These are phyloP conservation scores for Mayamaea pseudoterrestris DNA, from an alignment of 108 stramenopile genomes.

Conservation along the genomic window DNA sequence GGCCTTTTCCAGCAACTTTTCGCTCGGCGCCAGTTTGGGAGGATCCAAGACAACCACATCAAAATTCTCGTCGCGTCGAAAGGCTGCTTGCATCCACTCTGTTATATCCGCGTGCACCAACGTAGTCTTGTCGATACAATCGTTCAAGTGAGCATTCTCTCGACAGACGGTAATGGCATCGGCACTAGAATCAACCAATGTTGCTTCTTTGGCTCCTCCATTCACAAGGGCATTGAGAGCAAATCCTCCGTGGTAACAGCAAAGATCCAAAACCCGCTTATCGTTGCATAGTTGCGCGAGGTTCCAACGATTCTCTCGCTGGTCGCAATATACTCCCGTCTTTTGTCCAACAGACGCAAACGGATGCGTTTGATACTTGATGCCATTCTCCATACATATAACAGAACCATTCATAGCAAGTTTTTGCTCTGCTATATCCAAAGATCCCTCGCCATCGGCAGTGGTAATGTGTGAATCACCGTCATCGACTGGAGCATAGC, in stretches of 20 bases:
- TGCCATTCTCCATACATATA: conserved; percentile 61
- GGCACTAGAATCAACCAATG: conserved; percentile 79
- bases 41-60: conserved; percentile 89
- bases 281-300: conserved; percentile 35
- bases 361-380: conserved; percentile 67
- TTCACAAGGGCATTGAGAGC: conserved; percentile 58
- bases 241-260: conserved; percentile 88
- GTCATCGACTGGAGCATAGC: conserved; percentile 12
- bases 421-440: conserved; percentile 2
- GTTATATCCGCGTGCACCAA: conserved; percentile 75
- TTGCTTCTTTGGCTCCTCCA: conserved; percentile 35
- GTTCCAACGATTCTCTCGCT: conserved; percentile 79
- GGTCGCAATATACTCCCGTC: conserved; percentile 96
- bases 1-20: conserved; percentile 49
- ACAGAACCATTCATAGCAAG: conserved; percentile 1
- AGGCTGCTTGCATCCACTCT: conserved; percentile 51
- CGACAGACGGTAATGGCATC: conserved; percentile 66
- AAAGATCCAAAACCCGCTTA: conserved; percentile 75
- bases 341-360: conserved; percentile 71
- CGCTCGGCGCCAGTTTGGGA: conserved; percentile 86
- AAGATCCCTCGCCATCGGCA: conserved; percentile 3
- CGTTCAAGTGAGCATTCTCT: conserved; percentile 68
- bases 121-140: conserved; percentile 14
- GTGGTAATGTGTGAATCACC: not conserved
- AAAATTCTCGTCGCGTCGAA: conserved; percentile 17